These are phyloP conservation scores for Clathrospora elynae DNA, from an alignment of 2,329 filamentous ascomycete genomes.

Conservation along the genomic window DNA sequence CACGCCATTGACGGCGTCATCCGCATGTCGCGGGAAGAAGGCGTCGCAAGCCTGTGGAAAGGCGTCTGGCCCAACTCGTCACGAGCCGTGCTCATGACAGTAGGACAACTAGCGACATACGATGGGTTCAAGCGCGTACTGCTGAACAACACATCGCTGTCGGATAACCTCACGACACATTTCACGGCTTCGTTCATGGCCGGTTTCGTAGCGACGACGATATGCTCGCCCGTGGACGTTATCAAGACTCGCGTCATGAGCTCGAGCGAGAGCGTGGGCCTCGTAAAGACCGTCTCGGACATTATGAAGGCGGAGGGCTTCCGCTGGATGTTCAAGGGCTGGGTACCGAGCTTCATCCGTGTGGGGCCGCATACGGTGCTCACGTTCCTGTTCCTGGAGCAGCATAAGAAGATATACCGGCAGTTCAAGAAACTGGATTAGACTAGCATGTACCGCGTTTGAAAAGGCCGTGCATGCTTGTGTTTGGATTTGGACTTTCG, in stretches of 20 bases:
- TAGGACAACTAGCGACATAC: constrained; percentile 81
- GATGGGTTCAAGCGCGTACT: constrained; percentile 78
- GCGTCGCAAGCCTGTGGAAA: constrained; percentile 74
- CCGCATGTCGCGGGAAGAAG: constrained; percentile 87
- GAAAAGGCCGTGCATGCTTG: neutral
- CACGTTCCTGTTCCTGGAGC: constrained; percentile 84
- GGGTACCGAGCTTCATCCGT: constrained; percentile 77
- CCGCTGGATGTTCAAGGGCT: constrained; percentile 86
- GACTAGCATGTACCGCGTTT: no score
- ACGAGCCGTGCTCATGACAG: constrained; percentile 86
- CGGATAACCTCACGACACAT: constrained; percentile 74
- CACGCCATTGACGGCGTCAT: constrained; percentile 85
- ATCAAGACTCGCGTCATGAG: constrained; percentile 91
- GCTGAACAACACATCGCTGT: constrained; percentile 67
- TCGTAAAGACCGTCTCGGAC: constrained; percentile 66
- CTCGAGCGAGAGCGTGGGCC: constrained; percentile 58
- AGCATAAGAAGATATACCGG: constrained; percentile 79
- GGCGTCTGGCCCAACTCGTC: constrained; percentile 83
- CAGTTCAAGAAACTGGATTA: constrained; percentile 25
- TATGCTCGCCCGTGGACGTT: constrained; percentile 85
- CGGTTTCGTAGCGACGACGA: constrained; percentile 81
- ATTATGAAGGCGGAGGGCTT: constrained; percentile 74
- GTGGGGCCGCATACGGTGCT: constrained; percentile 79
- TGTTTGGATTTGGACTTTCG: constrained; percentile 2
- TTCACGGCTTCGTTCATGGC: constrained; percentile 78